Percentiles rank a stretch among this genome's conserved stretches.
Evolutionary conservation across 2,329 filamentous ascomycete species (phyloP).

Genomic region (Colletotrichum eremochloae): DNA sequence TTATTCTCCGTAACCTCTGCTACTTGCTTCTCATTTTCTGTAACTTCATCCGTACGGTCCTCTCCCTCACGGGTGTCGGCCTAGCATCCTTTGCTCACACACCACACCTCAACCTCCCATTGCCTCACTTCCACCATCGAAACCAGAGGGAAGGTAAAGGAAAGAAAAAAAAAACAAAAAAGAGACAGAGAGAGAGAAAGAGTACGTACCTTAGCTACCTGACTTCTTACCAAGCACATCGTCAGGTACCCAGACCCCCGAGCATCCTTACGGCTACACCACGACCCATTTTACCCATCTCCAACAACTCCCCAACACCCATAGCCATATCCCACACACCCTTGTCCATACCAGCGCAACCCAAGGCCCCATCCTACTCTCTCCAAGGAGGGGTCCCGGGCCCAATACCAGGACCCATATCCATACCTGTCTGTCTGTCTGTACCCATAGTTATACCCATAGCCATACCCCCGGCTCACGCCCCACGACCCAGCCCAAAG

Average conservation of each 20-base stretch:
- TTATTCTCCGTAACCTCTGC: not conserved
- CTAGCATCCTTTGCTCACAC: not conserved
- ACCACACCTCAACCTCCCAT: not conserved
- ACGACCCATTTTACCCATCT: conserved; percentile 23
- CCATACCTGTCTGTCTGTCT: not conserved
- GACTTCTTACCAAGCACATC: conserved; percentile 15
- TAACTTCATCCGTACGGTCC: not conserved
- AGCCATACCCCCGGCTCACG: not conserved
- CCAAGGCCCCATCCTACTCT: conserved; percentile 28
- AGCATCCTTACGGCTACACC: conserved; percentile 18
- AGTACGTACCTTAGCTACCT: conserved; percentile 39
- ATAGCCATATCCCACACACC: conserved; percentile 32
- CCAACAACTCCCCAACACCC: conserved; percentile 27
- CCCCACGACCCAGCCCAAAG: conserved; percentile 35
- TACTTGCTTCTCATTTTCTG: conserved; percentile 9
- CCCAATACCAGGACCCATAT: conserved; percentile 22
- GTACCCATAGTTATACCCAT: conserved; percentile 18
- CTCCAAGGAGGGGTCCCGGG: conserved; percentile 37
- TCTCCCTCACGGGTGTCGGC: not conserved
- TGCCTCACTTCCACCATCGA: not conserved
- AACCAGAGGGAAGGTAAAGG: not conserved
- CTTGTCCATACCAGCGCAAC: conserved; percentile 17
- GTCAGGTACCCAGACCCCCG: conserved; percentile 33
- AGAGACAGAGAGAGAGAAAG: not conserved
- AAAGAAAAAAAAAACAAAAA: not conserved